Base-by-base conservation (phyloP, 768 basidiomycete genomes). In the Lentinula sp. region DNA sequence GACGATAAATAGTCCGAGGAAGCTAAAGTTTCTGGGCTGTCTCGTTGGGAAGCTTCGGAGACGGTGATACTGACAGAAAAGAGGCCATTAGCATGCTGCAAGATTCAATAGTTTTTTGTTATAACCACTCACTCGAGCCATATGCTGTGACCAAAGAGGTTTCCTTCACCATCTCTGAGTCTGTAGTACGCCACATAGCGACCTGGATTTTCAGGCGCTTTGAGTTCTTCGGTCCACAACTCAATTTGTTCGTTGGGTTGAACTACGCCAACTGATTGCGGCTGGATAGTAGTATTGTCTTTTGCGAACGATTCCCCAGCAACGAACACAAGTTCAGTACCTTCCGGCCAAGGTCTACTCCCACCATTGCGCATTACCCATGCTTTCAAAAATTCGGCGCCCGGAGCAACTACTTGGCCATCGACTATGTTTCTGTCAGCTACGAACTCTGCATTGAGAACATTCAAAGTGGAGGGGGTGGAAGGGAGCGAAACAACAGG, bases 381-480 rank as follows among this genome's bases (percentile, higher is more conserved):
- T 20, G 84, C 85, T 73, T 93, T 94, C 59, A 92, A 82, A 66
- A 94, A 95, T 69, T 90, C 90, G 0, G 90, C 90, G 37, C 92
- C 92, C 6, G 90, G 85, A 35, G 90, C 90, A 68, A 93, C 88
- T 23, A 77, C 72, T 66, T 91, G 89, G 0, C 91, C 91, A 65
- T 89, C 86, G 4, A 82, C 76, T 54, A 91, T 86, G 37, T 89
- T 92, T 43, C 85, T 77, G 68, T 93, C 88, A 39, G 77, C 77
- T 6, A 92, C 62, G 62, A 87, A 87, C 5, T 74, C 74, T 3
- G 89, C 88, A 41, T 77, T 77, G 61, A 88, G 67, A 18, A 35
- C 20, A 36, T 43, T 53, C 20, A 15, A 35, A 49, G 46, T n/a
- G 2, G 35, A 33, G 39, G 28, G 18, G 12, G 50, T 32, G 4